Evolutionary conservation across 1,284 basidiomycete genomes (phyloP).

Genomic region (Tilletia caries): DNA sequence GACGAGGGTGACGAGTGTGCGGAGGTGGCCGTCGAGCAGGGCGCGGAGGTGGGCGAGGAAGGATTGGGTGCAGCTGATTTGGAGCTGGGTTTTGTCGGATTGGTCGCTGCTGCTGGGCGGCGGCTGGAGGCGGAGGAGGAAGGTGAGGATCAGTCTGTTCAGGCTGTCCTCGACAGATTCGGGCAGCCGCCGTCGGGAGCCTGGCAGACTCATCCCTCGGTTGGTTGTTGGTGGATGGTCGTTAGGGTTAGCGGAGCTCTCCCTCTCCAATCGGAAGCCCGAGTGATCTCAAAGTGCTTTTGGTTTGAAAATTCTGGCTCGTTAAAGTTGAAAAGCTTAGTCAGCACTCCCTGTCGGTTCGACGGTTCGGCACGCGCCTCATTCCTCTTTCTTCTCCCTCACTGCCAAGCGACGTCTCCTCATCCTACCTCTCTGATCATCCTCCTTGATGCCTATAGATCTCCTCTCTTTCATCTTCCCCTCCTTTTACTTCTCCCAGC

Average conservation of each 20-base stretch:
- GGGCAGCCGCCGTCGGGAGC: not conserved
- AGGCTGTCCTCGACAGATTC: not conserved
- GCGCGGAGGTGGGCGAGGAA: not conserved
- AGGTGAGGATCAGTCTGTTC: constrained; percentile 4
- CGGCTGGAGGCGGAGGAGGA: constrained; percentile 2
- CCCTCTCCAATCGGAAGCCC: too few species aligned
- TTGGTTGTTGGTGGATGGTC: not conserved
- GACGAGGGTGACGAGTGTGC: not conserved
- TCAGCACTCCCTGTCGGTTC: too few species aligned
- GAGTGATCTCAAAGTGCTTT: too few species aligned
- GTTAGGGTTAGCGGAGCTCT: not conserved
- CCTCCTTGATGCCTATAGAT: too few species aligned
- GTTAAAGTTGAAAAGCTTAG: too few species aligned
- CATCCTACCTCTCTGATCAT: not conserved
- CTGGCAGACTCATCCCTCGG: not conserved
- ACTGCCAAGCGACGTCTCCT: too few species aligned
- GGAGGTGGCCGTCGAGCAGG: not conserved
- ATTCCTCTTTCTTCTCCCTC: not conserved
- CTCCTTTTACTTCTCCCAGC: too few species aligned
- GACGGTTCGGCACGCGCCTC: too few species aligned
- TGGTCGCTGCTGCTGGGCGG: not conserved
- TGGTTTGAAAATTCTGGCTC: too few species aligned
- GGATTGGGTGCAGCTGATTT: constrained; percentile 6
- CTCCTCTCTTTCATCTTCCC: too few species aligned
- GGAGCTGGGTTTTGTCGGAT: not conserved